These are phyloP conservation scores for Halophytophthora polymorphica DNA, from an alignment of 352 stramenopile species.

Conservation along the genomic window DNA sequence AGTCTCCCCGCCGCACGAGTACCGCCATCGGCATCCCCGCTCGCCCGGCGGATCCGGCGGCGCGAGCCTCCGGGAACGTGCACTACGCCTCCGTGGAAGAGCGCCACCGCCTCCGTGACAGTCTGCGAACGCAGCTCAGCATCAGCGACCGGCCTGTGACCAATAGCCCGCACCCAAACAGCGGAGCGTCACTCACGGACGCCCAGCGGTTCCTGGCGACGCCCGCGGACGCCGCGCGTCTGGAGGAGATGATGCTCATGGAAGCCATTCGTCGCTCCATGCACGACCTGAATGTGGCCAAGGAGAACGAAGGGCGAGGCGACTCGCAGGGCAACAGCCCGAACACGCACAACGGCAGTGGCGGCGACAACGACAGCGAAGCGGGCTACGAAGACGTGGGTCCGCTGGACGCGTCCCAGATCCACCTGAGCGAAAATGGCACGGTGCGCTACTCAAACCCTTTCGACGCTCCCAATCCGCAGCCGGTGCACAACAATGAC, in stretches of 20 bases:
- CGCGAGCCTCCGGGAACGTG: slow-evolving; percentile 10
- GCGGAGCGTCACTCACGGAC: slow-evolving; percentile 34
- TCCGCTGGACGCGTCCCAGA: slow-evolving; percentile 28
- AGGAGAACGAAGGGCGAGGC: slow-evolving; percentile 25
- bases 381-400: slow-evolving; percentile 29
- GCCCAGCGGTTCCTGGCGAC: slow-evolving; percentile 36
- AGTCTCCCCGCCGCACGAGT: slow-evolving; percentile 25
- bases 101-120: slow-evolving; percentile 66
- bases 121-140: slow-evolving; percentile 66
- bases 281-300: slow-evolving; percentile 49
- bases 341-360: slow-evolving; percentile 12
- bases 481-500: slow-evolving; percentile 11
- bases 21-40: slow-evolving; percentile 33
- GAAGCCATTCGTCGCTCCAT: slow-evolving; percentile 82
- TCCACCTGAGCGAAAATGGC: slow-evolving; percentile 23
- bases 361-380: slow-evolving; percentile 20
- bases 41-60: slow-evolving; percentile 4
- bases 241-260: slow-evolving; percentile 83
- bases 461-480: slow-evolving; percentile 7
- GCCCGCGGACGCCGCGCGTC: slow-evolving; percentile 44
- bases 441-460: slow-evolving; percentile 19
- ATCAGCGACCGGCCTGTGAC: slow-evolving; percentile 52
- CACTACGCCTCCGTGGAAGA: slow-evolving; percentile 77
- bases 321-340: slow-evolving; percentile 23
- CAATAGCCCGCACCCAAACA: slow-evolving; percentile 47